phyloP scores from a whole-genome alignment of 495 filamentous ascomycete species.

The Zalerion maritima region DNA sequence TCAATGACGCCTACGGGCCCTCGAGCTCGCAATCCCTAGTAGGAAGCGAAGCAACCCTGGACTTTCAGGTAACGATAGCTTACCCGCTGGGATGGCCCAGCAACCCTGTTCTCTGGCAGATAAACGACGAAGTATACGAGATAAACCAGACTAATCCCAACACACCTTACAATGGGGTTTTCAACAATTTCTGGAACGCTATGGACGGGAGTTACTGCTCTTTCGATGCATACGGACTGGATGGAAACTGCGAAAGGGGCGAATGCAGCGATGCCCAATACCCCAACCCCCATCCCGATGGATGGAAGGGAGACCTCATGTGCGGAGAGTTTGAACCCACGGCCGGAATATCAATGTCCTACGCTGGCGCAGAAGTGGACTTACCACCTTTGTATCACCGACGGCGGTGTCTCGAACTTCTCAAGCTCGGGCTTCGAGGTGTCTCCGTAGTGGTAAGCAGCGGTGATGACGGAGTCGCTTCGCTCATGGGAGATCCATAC shows the following conservation, averaged over 20 bases:
- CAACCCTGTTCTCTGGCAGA: constrained; percentile 42
- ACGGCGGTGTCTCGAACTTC: constrained; percentile 29
- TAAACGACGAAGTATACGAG: constrained; percentile 37
- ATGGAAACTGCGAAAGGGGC: constrained; percentile 14
- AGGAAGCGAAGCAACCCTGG: constrained; percentile 17
- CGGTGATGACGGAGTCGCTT: constrained; percentile 45
- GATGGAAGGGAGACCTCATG: constrained; percentile 41
- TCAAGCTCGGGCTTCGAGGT: constrained; percentile 53
- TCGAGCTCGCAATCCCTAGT: constrained; percentile 12
- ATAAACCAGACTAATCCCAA: constrained; percentile 9
- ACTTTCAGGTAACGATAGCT: constrained; percentile 20
- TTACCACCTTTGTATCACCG: constrained; percentile 21
- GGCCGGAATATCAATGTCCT: constrained; percentile 26
- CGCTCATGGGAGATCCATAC: constrained; percentile 21
- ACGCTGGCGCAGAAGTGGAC: constrained; percentile 21
- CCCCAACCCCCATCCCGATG: constrained; percentile 35
- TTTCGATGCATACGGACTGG: constrained; percentile 24
- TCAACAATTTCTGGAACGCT: constrained; percentile 39
- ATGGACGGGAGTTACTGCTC: constrained; percentile 48
- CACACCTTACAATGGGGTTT: constrained; percentile 16
- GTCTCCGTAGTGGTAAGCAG: constrained; percentile 45
- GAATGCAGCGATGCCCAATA: constrained; percentile 36
- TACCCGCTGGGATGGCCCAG: constrained; percentile 47
- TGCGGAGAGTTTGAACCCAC: constrained; percentile 38
- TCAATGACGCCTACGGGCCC: constrained; percentile 20